Evolutionary conservation across 2,329 filamentous ascomycete species (phyloP).

Genomic region (Pseudogymnoascus sp.): DNA sequence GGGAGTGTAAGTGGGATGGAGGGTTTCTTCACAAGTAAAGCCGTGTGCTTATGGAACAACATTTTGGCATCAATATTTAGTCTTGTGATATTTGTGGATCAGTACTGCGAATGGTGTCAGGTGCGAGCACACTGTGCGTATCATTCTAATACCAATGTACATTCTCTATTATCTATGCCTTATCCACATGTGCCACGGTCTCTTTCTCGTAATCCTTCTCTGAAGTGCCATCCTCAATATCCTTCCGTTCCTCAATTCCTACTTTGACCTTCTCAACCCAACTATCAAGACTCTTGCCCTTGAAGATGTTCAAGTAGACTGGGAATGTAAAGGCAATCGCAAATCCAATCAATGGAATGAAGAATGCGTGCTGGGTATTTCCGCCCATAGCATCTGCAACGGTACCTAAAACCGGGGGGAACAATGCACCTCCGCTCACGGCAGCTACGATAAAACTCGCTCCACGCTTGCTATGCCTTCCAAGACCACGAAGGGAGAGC

Average conservation of each 20-base stretch:
- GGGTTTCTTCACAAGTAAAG: background rate
- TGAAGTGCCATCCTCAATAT: constrained; percentile 14
- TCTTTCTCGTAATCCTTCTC: constrained; percentile 9
- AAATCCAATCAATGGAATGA: constrained; percentile 16
- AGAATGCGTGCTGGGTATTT: constrained; percentile 18
- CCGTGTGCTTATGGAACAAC: background rate
- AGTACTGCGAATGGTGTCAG: background rate
- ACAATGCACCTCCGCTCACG: constrained; percentile 47
- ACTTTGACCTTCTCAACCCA: constrained; percentile 23
- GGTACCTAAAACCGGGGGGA: constrained; percentile 60
- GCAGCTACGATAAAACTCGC: constrained; percentile 40
- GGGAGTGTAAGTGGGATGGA: constrained; percentile 20
- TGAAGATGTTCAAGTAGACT: constrained; percentile 12
- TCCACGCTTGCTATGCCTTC: constrained; percentile 41
- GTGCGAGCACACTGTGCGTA: background rate
- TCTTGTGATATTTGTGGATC: background rate
- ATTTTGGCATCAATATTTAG: background rate
- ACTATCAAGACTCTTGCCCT: constrained; percentile 19
- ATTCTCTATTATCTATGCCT: background rate
- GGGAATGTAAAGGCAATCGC: constrained; percentile 11
- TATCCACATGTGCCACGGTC: constrained; percentile 15
- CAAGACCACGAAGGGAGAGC: constrained; percentile 42
- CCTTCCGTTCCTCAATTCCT: constrained; percentile 16
- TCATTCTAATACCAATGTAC: background rate
- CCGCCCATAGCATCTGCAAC: constrained; percentile 44